These are phyloP conservation scores for Cylindrotheca closterium DNA, from an alignment of 108 stramenopile genomes.

Conservation along the genomic window DNA sequence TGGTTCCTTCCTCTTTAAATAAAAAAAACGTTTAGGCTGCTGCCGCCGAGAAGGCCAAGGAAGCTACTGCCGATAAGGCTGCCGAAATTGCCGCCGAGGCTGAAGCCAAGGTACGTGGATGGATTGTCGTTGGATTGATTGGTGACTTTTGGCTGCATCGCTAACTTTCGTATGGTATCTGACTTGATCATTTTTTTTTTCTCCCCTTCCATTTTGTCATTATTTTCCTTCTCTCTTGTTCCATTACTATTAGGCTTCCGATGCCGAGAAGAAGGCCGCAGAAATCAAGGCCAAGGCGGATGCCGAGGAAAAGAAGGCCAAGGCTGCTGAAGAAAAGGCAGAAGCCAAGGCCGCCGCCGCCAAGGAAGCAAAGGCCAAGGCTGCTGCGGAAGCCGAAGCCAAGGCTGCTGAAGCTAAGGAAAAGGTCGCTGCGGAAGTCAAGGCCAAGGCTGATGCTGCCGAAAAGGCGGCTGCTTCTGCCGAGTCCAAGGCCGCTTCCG, in stretches of 20 bases:
- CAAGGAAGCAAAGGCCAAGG: constrained; percentile 11
- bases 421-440: constrained; percentile 14
- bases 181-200: background rate
- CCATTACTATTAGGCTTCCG: too few relatives aligned
- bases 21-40: too few relatives aligned
- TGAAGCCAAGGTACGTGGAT: constrained; percentile 14
- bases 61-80: constrained; percentile 21
- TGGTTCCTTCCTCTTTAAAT: too few relatives aligned
- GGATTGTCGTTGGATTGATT: constrained; percentile 4
- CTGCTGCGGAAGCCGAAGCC: constrained; percentile 21
- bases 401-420: constrained; percentile 32
- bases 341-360: constrained; percentile 30
- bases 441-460: constrained; percentile 35
- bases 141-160: background rate
- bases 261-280: constrained; percentile 30
- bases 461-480: constrained; percentile 34
- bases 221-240: too few relatives aligned
- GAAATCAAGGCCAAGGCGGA: constrained; percentile 12
- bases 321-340: constrained; percentile 14
- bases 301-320: constrained; percentile 19
- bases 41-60: constrained; percentile 20
- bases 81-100: constrained; percentile 42
- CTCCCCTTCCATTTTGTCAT: background rate
- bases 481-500: constrained; percentile 36
- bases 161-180: background rate